A percentile compares a stretch with the other conserved stretches of the same genome.
Evolutionary conservation across 1,284 basidiomycete species (phyloP).

Genomic region (Marasmius tenuissimus): DNA sequence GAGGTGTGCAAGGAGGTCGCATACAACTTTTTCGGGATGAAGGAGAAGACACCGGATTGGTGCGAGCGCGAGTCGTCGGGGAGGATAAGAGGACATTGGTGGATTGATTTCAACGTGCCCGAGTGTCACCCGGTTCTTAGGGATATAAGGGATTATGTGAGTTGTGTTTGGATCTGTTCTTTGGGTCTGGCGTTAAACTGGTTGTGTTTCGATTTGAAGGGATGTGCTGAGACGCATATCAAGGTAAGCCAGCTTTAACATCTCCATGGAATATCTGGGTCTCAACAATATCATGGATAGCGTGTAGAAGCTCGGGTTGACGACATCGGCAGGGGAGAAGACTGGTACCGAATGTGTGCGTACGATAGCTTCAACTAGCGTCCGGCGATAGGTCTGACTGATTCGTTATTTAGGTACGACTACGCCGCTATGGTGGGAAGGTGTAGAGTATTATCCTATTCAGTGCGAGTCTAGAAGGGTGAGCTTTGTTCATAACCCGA

Average conservation of each 20-base stretch:
- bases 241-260: not conserved
- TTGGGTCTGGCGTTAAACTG: not conserved
- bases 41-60: not conserved
- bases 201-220: not conserved
- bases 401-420: not conserved
- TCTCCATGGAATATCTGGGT: not conserved
- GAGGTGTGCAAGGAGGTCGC: not conserved
- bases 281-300: not conserved
- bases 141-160: not conserved
- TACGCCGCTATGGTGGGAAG: not conserved
- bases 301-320: not conserved
- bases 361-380: too few relatives aligned
- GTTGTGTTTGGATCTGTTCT: not conserved
- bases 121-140: not conserved
- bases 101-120: not conserved
- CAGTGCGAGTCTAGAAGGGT: not conserved
- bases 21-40: not conserved
- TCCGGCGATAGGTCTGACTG: not conserved
- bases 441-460: not conserved
- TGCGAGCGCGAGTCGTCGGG: not conserved
- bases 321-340: not conserved
- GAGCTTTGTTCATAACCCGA: not conserved
- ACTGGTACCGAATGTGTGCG: constrained; percentile 2
- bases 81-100: not conserved
- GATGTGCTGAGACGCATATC: not conserved